A percentile compares a stretch with the other conserved stretches of the same genome.
Conservation (phyloP, 768 basidiomycete species). For the Trametes cinnabarina region DNA sequence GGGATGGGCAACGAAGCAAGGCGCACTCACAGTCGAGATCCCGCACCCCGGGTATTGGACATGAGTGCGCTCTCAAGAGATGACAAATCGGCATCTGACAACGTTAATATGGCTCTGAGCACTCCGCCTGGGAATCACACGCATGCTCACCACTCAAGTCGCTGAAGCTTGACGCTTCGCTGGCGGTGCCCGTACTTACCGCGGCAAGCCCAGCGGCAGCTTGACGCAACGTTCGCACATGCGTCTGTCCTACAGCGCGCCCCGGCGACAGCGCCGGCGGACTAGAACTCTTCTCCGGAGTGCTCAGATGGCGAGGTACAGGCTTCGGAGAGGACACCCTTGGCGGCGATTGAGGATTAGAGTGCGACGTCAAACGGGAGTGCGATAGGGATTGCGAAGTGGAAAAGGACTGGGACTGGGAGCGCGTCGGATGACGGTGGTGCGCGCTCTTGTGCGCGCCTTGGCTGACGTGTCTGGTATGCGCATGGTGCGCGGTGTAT, state of each 20-base stretch:
- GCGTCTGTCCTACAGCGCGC: constrained; percentile 47
- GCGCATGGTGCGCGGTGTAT: not conserved
- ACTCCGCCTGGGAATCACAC: too few species aligned
- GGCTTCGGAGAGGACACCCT: constrained; percentile 13
- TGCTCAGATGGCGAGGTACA: constrained; percentile 33
- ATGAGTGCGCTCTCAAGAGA: constrained; percentile 77
- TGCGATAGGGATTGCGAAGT: not conserved
- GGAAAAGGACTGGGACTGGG: not conserved
- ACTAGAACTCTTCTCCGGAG: constrained; percentile 57
- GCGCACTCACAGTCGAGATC: constrained; percentile 66
- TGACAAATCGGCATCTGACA: constrained; percentile 67
- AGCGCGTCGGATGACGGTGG: constrained; percentile 1
- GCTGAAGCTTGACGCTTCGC: constrained; percentile 80
- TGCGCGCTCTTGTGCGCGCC: not conserved
- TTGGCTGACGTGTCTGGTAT: constrained; percentile 7
- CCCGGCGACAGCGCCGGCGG: constrained; percentile 58
- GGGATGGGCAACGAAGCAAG: not conserved
- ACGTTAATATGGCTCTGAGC: not conserved
- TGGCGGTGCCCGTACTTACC: constrained; percentile 62
- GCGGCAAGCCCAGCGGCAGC: constrained; percentile 35
- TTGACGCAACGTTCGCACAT: constrained; percentile 1
- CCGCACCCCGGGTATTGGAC: constrained; percentile 67
- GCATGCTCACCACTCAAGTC: constrained; percentile 76
- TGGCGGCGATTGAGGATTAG: constrained; percentile 11
- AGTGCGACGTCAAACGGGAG: constrained; percentile 5